Evolutionary conservation across 2,329 filamentous ascomycete species (phyloP), one percentile per base, ranked within the genome.

Genomic region (Monosporascus sp.): DNA sequence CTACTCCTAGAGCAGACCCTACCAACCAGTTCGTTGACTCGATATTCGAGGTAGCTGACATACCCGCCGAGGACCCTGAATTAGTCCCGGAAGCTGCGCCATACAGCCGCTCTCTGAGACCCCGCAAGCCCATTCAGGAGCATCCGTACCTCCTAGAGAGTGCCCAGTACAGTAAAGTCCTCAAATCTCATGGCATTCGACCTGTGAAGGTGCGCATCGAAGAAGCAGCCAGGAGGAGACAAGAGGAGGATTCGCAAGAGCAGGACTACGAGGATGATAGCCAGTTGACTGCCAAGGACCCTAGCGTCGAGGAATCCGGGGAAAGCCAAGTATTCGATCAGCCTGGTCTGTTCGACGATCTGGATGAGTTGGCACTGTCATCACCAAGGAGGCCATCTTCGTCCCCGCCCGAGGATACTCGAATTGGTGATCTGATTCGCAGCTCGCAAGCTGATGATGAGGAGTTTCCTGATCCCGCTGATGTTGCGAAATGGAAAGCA

Each of bases 91-190:
- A 50, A 44, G 46, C 24, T 47, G 18, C 39, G 43, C 55, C 50
- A 41, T 52, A 55, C 18, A 58, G 75, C 55, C 74, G 80, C 37
- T 81, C 77, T 4, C 67, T 84, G n/a, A 74, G 81, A 6, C 79
- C 80, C 1, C 75, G 81, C 20, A 84, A 83, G 55, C 80, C 80
- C 1, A 84, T 84, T 6, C 81, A 84, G 61, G 72, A 83, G 60
- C 80, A 83, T 45, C 81, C 81, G 3, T 84, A 84, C 56, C 66
- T 78, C 6, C 68, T 83, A 4, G 81, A 84, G 56, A 78, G 75
- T 60, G 79, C 74, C 0, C 74, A 77, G 27, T 83, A 83, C 62
- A 77, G 75, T 51, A 78, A 68, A 3, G 66, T 74, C 20, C 75
- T 83, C 59, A 80, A 77, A 60, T 74, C 75, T 3, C 80, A 80